A percentile compares a stretch with the other conserved stretches of the same genome.
These are phyloP conservation scores for Cercospora sp. DNA, from an alignment of 2,329 filamentous ascomycete species.

Conservation along the genomic window DNA sequence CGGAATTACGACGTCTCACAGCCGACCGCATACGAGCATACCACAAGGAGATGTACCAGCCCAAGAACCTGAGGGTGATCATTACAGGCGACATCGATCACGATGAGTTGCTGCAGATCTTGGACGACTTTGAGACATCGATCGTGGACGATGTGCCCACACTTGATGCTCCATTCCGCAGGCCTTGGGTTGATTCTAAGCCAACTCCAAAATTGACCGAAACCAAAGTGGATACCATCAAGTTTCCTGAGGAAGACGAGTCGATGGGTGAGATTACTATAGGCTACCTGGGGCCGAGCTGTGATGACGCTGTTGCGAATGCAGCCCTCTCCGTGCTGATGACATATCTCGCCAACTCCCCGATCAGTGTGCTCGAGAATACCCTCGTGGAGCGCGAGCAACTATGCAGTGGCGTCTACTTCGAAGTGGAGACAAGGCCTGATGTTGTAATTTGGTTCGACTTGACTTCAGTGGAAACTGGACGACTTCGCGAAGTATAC, in stretches of 20 bases:
- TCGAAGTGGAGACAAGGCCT: constrained; percentile 75
- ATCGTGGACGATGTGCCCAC: constrained; percentile 81
- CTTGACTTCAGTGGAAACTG: constrained; percentile 81
- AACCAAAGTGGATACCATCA: constrained; percentile 73
- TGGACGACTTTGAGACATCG: constrained; percentile 85
- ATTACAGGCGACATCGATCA: constrained; percentile 93
- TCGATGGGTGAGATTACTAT: constrained; percentile 85
- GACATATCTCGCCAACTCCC: constrained; percentile 87
- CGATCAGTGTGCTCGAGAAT: constrained; percentile 89
- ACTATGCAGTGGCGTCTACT: constrained; percentile 80
- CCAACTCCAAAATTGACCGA: constrained; percentile 71
- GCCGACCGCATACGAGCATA: constrained; percentile 91
- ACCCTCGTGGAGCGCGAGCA: constrained; percentile 90
- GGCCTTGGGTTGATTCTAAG: constrained; percentile 88
- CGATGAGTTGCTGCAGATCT: constrained; percentile 71
- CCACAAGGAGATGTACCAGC: constrained; percentile 96
- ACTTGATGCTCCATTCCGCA: constrained; percentile 71
- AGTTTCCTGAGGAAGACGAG: constrained; percentile 96
- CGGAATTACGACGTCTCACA: constrained; percentile 80
- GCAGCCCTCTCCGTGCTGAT: constrained; percentile 78
- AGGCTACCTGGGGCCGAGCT: constrained; percentile 82
- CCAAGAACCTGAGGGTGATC: constrained; percentile 87
- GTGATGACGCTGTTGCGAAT: constrained; percentile 60
- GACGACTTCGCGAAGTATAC: constrained; percentile 80
- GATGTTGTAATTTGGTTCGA: constrained; percentile 83